Evolutionary conservation across 441 rosid genomes (phyloP).

Genomic region (Syzygium syzygioides): DNA sequence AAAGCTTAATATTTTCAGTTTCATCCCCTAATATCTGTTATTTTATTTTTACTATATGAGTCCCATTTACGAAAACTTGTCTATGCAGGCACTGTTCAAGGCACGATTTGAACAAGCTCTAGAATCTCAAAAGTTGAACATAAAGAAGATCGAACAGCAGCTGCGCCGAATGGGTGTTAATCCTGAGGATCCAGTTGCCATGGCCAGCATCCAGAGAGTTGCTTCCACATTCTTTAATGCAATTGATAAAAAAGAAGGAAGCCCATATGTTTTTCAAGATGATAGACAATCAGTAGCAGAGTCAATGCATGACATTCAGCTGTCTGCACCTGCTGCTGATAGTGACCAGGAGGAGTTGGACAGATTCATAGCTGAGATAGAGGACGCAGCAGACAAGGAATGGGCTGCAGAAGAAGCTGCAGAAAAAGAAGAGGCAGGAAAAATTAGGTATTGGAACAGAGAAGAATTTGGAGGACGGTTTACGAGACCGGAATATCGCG

Average conservation of each 20-base stretch:
- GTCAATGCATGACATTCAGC: conserved; percentile 20
- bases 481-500: conserved; percentile 38
- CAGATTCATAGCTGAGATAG: conserved; percentile 84
- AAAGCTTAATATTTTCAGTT: neutral
- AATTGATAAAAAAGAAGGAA: conserved; percentile 90
- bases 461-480: conserved; percentile 65
- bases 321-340: conserved; percentile 48
- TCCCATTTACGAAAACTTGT: neutral
- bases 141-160: conserved; percentile 89
- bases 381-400: conserved; percentile 92
- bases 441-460: conserved; percentile 76
- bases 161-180: conserved; percentile 80
- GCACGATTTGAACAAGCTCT: conserved; percentile 99
- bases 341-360: conserved; percentile 98
- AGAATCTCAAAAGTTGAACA: conserved; percentile 95
- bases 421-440: conserved; percentile 70
- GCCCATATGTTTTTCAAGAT: conserved; percentile 80
- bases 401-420: conserved; percentile 95
- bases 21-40: neutral
- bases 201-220: conserved; percentile 98
- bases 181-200: conserved; percentile 98
- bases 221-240: conserved; percentile 97
- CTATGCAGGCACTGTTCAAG: conserved; percentile 84
- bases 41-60: neutral
- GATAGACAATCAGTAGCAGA: conserved; percentile 29